A percentile compares a stretch with the other conserved stretches of the same genome.
Conservation (phyloP, 805 yeast genomes). For the Kuraishia cidri region DNA sequence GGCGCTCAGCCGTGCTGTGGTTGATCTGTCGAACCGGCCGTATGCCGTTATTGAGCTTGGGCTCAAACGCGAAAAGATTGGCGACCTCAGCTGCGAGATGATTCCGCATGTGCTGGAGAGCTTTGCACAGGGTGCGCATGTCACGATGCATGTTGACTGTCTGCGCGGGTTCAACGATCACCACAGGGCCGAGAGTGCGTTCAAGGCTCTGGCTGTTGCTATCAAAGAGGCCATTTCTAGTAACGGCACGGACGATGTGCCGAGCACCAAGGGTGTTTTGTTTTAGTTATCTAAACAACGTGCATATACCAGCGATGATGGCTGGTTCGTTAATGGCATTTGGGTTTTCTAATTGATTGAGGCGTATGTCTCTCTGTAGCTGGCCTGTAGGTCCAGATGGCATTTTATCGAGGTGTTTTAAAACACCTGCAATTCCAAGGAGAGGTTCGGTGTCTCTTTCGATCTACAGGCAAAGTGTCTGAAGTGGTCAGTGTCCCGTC, state of each 20-base stretch:
- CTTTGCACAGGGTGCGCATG: constrained; percentile 86
- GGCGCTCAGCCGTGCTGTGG: constrained; percentile 93
- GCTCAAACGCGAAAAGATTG: constrained; percentile 85
- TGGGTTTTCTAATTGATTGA: no score
- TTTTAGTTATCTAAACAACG: constrained; percentile 34
- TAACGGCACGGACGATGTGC: constrained; percentile 86
- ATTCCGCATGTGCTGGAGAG: constrained; percentile 95
- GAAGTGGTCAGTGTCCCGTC: no score
- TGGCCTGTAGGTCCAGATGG: no score
- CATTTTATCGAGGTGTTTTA: no score
- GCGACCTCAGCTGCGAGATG: constrained; percentile 92
- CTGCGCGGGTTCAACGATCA: constrained; percentile 92
- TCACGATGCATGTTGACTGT: constrained; percentile 93
- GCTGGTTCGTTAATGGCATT: no score
- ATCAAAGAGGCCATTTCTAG: constrained; percentile 74
- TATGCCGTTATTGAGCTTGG: constrained; percentile 87
- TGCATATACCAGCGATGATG: no score
- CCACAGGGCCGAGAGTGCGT: constrained; percentile 93
- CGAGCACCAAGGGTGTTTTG: constrained; percentile 93
- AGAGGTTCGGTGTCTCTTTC: no score
- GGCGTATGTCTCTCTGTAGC: no score
- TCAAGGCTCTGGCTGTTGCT: constrained; percentile 93
- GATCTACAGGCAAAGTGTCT: no score
- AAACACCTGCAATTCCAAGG: no score
- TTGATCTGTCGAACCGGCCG: constrained; percentile 90